Percentiles rank a stretch among this genome's conserved stretches.
Evolutionary conservation across 805 yeast species (phyloP).

Genomic region (Ascoidea asiatica): DNA sequence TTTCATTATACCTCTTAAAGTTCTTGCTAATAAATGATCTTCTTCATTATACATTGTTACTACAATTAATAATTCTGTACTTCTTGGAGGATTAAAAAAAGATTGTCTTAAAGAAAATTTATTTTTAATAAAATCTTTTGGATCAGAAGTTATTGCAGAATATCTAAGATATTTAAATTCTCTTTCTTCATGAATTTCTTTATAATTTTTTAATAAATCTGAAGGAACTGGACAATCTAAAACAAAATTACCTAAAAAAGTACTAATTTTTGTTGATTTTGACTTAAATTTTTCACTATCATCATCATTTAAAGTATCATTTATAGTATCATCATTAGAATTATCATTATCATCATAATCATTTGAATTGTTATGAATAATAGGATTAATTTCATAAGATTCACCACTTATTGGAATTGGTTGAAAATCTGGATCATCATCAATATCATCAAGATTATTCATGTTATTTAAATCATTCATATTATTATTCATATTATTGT

Average conservation of each 20-base stretch:
- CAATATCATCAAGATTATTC: background rate
- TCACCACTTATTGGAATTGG: background rate
- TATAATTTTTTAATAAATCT: conserved; percentile 39
- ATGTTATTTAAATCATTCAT: background rate
- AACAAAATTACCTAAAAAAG: conserved; percentile 57
- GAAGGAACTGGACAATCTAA: conserved; percentile 79
- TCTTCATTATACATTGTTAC: conserved; percentile 86
- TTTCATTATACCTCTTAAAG: conserved; percentile 82
- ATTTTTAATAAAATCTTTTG: conserved; percentile 45
- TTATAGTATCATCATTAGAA: background rate
- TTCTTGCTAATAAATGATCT: conserved; percentile 69
- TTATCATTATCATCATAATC: background rate
- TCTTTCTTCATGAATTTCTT: conserved; percentile 29
- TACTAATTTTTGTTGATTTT: background rate
- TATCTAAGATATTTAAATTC: conserved; percentile 83
- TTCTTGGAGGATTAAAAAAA: conserved; percentile 63
- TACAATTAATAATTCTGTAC: conserved; percentile 76
- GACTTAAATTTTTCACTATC: background rate
- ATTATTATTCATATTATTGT: background rate
- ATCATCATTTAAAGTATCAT: no score
- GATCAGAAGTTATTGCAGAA: conserved; percentile 90
- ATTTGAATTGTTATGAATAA: no score
- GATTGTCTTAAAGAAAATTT: conserved; percentile 76
- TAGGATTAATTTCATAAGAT: background rate
- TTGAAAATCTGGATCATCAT: background rate